These are phyloP conservation scores for Phytophthora fragariaefolia DNA, from an alignment of 352 stramenopile species.

Conservation along the genomic window DNA sequence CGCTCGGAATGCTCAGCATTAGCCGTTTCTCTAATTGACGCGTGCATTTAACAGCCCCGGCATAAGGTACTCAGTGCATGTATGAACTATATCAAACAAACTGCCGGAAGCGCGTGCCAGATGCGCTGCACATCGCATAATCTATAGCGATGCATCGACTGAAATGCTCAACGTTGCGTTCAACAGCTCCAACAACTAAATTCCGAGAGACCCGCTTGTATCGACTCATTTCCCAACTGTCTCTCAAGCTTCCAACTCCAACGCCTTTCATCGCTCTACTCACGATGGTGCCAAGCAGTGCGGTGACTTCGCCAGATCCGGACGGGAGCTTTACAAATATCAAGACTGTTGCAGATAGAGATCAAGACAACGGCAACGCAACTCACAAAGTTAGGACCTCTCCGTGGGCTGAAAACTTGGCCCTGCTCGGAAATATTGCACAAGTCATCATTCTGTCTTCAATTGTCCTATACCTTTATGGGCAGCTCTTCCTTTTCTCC, in stretches of 20 bases:
- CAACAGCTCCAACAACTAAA: not conserved
- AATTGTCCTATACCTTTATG: constrained; percentile 44
- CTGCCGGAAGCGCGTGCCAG: not conserved
- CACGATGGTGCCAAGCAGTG: not conserved
- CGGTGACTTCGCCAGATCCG: not conserved
- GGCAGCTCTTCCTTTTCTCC: constrained; percentile 37
- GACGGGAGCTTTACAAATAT: constrained; percentile 1
- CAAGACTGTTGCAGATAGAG: not conserved
- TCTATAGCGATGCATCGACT: too few species aligned
- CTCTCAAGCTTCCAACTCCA: not conserved
- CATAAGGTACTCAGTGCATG: not conserved
- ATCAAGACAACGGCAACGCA: not conserved
- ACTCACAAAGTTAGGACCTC: not conserved
- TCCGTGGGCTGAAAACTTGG: not conserved
- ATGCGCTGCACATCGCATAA: not conserved
- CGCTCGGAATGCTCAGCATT: not conserved
- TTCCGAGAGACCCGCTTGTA: not conserved
- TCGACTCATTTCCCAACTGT: not conserved
- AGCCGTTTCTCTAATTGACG: not conserved
- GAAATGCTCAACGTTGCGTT: not conserved
- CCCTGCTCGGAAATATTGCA: not conserved
- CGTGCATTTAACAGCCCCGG: not conserved
- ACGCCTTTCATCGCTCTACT: too few species aligned
- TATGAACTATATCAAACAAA: not conserved
- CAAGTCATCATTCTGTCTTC: constrained; percentile 38